These are phyloP conservation scores for Pneumocystis jirovecii DNA, from an alignment of 1,139 yeast genomes.

Conservation along the genomic window DNA sequence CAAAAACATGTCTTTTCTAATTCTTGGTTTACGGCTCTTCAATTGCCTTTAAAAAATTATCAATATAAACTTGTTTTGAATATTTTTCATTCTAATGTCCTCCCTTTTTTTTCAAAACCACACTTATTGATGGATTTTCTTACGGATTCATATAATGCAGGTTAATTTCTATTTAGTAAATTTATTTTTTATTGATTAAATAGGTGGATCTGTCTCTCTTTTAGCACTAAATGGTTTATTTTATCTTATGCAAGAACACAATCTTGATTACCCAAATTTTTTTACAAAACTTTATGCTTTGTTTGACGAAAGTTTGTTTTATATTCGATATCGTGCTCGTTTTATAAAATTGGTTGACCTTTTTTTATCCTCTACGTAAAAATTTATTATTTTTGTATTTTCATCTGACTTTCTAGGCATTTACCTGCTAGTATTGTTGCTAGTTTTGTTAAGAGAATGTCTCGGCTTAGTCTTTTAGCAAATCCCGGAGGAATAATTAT, in stretches of 20 bases:
- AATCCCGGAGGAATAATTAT: conserved; percentile 85
- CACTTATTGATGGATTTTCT: conserved; percentile 81
- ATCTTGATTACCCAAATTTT: conserved; percentile 86
- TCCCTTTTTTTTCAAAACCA: conserved; percentile 70
- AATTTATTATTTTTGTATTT: background rate
- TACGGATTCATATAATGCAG: conserved; percentile 66
- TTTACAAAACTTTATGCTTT: conserved; percentile 68
- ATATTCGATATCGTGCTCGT: conserved; percentile 69
- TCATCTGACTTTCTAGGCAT: conserved; percentile 29
- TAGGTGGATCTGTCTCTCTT: conserved; percentile 47
- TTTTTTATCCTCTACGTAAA: conserved; percentile 57
- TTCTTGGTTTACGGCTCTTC: conserved; percentile 45
- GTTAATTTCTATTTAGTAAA: conserved; percentile 18
- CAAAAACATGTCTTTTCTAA: conserved; percentile 59
- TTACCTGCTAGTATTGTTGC: conserved; percentile 72
- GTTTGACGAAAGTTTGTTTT: conserved; percentile 54
- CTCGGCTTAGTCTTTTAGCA: conserved; percentile 60
- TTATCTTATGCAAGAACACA: conserved; percentile 65
- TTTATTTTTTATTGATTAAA: background rate
- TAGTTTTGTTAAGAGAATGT: conserved; percentile 69
- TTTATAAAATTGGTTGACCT: conserved; percentile 77
- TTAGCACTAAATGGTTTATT: conserved; percentile 78
- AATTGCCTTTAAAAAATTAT: conserved; percentile 30
- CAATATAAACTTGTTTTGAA: conserved; percentile 60
- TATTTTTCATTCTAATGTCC: conserved; percentile 66